Evolutionary conservation across 305 asterid species (phyloP), one percentile per base, ranked within the genome.

Genomic region (Fraxinus velutina): DNA sequence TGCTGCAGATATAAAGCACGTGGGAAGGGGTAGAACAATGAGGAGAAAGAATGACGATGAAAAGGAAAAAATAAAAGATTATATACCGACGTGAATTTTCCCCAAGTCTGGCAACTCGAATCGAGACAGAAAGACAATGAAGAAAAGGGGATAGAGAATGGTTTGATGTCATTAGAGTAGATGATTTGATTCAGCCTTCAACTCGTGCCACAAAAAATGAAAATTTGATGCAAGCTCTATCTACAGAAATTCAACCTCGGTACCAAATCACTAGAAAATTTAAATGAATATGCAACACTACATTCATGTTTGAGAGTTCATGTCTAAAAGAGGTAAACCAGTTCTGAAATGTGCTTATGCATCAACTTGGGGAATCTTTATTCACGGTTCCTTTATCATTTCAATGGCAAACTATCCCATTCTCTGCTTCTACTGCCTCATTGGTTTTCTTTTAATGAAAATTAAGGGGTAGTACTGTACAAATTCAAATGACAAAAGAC

Each of bases 401-500:
- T 75, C 80, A 36, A 71, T 78, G 36, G 30, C 80, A 36, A 77
- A 33, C 57, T 34, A 81, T 81, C 79, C 66, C 78, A 76, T 71
- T 72, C 78, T 78, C 78, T 68, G 70, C 75, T 71, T 42, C 79
- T 44, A 72, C 33, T 9, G 42, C 73, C 66, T 52, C 70, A 33
- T 50, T n/a, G 36, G 47, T 60, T 74, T 64, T 64, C 36, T 80
- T 73, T 73, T 72, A 29, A 6, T 83, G 73, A 21, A 79, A 27
- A 47, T 34, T 44, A 70, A 57, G 66, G 84, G 75, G 6, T 36
- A 5, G 50, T 72, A 7, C 70, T 37, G 5, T 30, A 34, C 76
- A 81, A 84, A 78, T 77, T 75, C 73, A 66, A 84, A 76, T 13
- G 77, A 50, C 29, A 64, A 60, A 24, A 12, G 76, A 34, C 76